These are phyloP conservation scores for Malassezia sympodialis DNA, from an alignment of 1,284 basidiomycete species.

Conservation along the genomic window DNA sequence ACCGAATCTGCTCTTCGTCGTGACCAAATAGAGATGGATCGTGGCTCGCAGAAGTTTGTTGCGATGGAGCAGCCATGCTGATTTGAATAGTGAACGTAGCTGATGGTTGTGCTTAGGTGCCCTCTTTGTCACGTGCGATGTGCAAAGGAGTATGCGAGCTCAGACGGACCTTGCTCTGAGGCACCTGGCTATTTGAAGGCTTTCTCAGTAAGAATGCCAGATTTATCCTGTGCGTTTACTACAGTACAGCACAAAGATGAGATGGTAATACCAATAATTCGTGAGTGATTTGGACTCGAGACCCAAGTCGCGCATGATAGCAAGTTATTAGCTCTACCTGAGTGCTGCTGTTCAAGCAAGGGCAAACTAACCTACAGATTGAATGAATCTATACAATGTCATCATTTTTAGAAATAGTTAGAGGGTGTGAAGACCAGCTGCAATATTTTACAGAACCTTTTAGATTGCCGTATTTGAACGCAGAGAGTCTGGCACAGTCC, in stretches of 20 bases:
- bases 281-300: constrained; percentile 16
- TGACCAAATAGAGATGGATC: constrained; percentile 37
- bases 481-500: background rate
- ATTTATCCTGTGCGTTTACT: background rate
- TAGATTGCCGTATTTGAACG: no score
- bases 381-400: background rate
- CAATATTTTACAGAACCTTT: background rate
- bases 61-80: background rate
- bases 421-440: background rate
- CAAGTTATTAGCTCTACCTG: constrained; percentile 48
- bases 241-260: constrained; percentile 5
- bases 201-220: background rate
- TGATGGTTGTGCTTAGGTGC: background rate
- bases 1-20: constrained; percentile 54
- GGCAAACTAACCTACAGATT: background rate
- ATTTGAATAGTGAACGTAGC: background rate
- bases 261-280: background rate
- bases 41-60: background rate
- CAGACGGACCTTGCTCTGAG: background rate
- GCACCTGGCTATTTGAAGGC: background rate
- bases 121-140: background rate
- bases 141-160: background rate
- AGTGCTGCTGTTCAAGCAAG: constrained; percentile 8
- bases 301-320: constrained; percentile 11
- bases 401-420: background rate